A percentile compares a stretch with the other conserved stretches of the same genome.
Conservation (phyloP, 345 rosid species). For the Rhodamnia rubescens region DNA sequence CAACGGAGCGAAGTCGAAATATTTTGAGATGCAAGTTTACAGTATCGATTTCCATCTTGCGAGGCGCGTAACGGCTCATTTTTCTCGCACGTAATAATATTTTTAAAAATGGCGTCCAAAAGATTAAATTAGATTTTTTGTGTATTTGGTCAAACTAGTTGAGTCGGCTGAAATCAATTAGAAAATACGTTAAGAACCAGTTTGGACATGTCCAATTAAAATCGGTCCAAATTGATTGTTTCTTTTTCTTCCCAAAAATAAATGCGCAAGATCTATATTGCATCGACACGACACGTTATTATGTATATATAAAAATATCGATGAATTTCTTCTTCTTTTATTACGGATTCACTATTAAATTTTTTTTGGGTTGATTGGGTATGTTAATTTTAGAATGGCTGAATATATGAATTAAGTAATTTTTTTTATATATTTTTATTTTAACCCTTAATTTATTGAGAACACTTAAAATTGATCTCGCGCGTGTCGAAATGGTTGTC, state of each 20-base stretch:
- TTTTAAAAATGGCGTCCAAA: not conserved
- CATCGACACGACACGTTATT: no score
- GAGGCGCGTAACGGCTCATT: not conserved
- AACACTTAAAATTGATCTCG: no score
- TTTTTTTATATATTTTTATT: no score
- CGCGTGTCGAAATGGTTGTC: no score
- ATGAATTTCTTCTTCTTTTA: no score
- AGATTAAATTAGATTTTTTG: not conserved
- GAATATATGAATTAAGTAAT: no score
- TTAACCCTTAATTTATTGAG: no score
- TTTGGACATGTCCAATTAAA: not conserved
- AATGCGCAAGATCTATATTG: not conserved
- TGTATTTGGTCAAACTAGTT: not conserved
- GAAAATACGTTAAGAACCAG: not conserved
- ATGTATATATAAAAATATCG: no score
- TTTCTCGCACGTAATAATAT: not conserved
- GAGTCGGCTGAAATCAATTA: not conserved
- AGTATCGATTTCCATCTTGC: not conserved
- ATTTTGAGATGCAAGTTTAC: not conserved
- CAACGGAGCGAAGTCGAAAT: fast-evolving
- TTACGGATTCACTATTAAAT: no score
- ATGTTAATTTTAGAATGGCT: no score
- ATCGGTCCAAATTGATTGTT: not conserved
- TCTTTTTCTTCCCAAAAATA: no score
- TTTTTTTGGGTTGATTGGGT: no score